phyloP scores from a whole-genome alignment of 2,329 filamentous ascomycete species.

The Cytospora piceae region DNA sequence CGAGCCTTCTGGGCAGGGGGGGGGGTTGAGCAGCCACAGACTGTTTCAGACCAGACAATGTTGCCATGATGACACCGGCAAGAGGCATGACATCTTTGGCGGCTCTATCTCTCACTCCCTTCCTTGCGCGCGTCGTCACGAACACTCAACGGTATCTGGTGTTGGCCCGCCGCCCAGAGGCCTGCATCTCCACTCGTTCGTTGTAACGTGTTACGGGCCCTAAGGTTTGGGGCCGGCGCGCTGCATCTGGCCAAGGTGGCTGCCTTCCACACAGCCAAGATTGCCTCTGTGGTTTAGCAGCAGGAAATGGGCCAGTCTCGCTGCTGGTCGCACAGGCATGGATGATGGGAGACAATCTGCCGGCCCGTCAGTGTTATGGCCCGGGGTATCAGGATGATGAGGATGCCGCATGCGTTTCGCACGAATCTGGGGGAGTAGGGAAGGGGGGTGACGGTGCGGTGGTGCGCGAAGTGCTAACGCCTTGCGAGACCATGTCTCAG shows the following conservation, averaged over 20 bases:
- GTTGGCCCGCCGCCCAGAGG: slow-evolving; percentile 6
- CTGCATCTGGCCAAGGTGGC: slow-evolving; percentile 20
- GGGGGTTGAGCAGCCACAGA: slow-evolving; percentile 7
- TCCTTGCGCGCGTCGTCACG: neutral
- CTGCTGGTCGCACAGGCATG: slow-evolving; percentile 24
- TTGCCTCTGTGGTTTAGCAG: slow-evolving; percentile 15
- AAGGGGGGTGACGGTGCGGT: slow-evolving; percentile 1
- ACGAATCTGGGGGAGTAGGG: neutral
- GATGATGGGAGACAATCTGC: slow-evolving; percentile 10
- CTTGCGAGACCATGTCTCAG: slow-evolving; percentile 30
- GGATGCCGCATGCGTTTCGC: slow-evolving; percentile 6
- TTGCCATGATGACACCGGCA: slow-evolving; percentile 21
- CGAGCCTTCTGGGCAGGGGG: slow-evolving; percentile 9
- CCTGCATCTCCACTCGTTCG: slow-evolving; percentile 25
- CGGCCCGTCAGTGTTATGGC: slow-evolving; percentile 14
- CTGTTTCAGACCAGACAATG: slow-evolving; percentile 22
- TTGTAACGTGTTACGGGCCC: slow-evolving; percentile 25
- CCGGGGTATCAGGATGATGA: slow-evolving; percentile 5
- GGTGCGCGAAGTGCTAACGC: slow-evolving; percentile 11
- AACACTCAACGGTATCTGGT: slow-evolving; percentile 11
- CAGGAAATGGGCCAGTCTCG: slow-evolving; percentile 21
- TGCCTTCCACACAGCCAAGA: slow-evolving; percentile 24
- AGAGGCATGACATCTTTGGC: slow-evolving; percentile 17
- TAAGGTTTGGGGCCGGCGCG: slow-evolving; percentile 25
- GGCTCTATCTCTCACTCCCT: neutral